Base-by-base conservation (phyloP, 2,329 filamentous ascomycete species). In the Trichoderma atrobrunneum region DNA sequence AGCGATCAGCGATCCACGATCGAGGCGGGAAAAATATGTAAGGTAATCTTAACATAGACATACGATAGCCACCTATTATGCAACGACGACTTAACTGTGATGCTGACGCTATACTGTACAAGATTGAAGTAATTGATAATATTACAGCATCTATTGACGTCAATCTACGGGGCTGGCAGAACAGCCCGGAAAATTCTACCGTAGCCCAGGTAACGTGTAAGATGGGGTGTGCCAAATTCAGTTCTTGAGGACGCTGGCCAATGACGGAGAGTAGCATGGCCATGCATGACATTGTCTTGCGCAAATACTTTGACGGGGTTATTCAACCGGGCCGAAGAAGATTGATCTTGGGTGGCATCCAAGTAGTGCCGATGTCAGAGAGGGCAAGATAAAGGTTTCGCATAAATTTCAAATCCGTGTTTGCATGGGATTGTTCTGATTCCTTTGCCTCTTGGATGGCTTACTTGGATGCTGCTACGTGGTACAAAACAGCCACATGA, bases 251-350 rank as follows among this genome's bases (percentile, higher is more conserved):
- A 21, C 67, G 21, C 62, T 61, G 56, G 32, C 70, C 70, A 72
- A 79, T 79, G 76, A 76, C 77, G 78, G 78, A 75, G 71, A 32
- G 36, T 30, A 54, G 54, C 43, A 36, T 26, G 63, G 43, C 63
- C 70, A 72, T 72, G 68, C 67, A 60, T 30, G 57, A 28, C n/a
- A 43, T 39, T 39, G 32, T 24, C 54, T 18, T 57, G 48, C 30
- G 30, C 28, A 51, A 57, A 57, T 56, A n/a, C 56, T 48, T 59
- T 30, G 66, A 34, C 28, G 28, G 28, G 14, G 24, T 24, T 21
- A 54, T 24, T 16, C 39, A 36, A 62, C 67, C 57, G 67, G 67
- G 67, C 67, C 67, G 39, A 54, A 51, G 21, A 30, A 34, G 30
- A 34, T 7, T 60, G 57, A 34, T 54, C 48, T 54, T 54, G 11